Percentiles rank a stretch among this genome's conserved stretches.
phyloP scores from a whole-genome alignment of 2,329 filamentous ascomycete species.

The Colletotrichum nymphaeae region DNA sequence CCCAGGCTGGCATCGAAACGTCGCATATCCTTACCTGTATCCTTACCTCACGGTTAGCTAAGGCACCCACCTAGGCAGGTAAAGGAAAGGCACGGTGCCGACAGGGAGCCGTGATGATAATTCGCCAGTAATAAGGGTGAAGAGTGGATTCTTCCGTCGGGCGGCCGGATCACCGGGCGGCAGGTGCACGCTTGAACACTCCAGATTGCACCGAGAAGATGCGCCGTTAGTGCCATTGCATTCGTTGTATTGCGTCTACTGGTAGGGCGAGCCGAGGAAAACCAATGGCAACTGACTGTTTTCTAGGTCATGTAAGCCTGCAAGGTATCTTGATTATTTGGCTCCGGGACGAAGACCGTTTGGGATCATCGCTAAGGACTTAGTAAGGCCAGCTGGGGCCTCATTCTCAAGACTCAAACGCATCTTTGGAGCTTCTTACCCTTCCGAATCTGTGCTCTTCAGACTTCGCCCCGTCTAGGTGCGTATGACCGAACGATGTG shows the following conservation, averaged over 20 bases:
- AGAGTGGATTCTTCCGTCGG: not conserved
- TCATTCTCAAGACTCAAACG: not conserved
- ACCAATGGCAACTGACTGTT: not conserved
- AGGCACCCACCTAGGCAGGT: not conserved
- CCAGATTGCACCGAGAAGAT: conserved; percentile 21
- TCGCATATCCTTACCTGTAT: conserved; percentile 11
- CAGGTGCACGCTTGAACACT: conserved; percentile 13
- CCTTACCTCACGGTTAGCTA: not conserved
- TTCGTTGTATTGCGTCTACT: not conserved
- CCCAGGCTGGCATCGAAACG: conserved; percentile 22
- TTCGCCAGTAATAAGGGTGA: not conserved
- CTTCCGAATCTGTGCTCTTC: too few relatives aligned
- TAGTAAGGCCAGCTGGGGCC: conserved; percentile 20
- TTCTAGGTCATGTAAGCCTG: not conserved
- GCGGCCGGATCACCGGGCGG: not conserved
- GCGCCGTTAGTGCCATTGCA: not conserved
- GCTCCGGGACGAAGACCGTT: conserved; percentile 10
- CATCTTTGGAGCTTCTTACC: too few relatives aligned
- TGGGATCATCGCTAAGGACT: conserved; percentile 10
- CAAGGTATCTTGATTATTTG: not conserved
- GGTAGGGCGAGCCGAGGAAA: not conserved
- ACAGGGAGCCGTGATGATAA: conserved; percentile 18
- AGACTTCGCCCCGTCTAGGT: not conserved
- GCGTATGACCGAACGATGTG: not conserved
- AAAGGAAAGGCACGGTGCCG: conserved; percentile 21